Percentiles rank a stretch among this genome's conserved stretches.
These are phyloP conservation scores for Pseudogymnoascus sp. DNA, from an alignment of 2,329 filamentous ascomycete species.

Conservation along the genomic window DNA sequence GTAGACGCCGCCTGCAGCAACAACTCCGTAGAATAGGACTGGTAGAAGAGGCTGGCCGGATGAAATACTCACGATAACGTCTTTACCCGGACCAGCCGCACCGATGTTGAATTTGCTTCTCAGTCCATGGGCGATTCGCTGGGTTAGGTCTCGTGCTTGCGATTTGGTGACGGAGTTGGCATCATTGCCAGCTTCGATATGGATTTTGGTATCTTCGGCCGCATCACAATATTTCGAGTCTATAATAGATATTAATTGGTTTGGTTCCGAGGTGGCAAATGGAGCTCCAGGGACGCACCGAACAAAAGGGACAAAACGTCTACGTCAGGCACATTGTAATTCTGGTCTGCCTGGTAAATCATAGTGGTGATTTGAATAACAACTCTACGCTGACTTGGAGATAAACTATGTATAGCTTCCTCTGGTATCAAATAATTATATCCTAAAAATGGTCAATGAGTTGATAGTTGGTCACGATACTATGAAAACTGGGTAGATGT, in stretches of 20 bases:
- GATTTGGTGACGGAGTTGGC: conserved; percentile 45
- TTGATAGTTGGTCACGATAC: neutral
- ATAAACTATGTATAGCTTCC: neutral
- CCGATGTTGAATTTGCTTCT: conserved; percentile 46
- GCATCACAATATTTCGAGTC: conserved; percentile 30
- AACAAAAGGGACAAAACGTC: conserved; percentile 15
- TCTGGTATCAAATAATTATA: neutral
- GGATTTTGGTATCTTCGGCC: conserved; percentile 43
- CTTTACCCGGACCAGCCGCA: conserved; percentile 36
- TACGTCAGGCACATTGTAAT: conserved; percentile 12
- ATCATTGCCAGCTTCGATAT: conserved; percentile 49
- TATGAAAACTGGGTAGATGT: neutral
- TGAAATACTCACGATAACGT: conserved; percentile 50
- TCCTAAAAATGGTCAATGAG: neutral
- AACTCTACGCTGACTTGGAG: neutral
- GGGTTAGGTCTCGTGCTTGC: conserved; percentile 38
- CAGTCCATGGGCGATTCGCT: conserved; percentile 48
- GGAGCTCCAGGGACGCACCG: conserved; percentile 9
- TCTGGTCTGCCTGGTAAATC: conserved; percentile 12
- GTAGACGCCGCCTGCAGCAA: conserved; percentile 73
- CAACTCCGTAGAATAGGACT: conserved; percentile 58
- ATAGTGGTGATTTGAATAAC: neutral
- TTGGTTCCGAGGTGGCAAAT: neutral
- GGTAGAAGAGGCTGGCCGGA: conserved; percentile 52
- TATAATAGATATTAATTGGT: conserved; percentile 19